These are phyloP conservation scores for Pseudogymnoascus sp. DNA, from an alignment of 2,329 filamentous ascomycete genomes.

Conservation along the genomic window DNA sequence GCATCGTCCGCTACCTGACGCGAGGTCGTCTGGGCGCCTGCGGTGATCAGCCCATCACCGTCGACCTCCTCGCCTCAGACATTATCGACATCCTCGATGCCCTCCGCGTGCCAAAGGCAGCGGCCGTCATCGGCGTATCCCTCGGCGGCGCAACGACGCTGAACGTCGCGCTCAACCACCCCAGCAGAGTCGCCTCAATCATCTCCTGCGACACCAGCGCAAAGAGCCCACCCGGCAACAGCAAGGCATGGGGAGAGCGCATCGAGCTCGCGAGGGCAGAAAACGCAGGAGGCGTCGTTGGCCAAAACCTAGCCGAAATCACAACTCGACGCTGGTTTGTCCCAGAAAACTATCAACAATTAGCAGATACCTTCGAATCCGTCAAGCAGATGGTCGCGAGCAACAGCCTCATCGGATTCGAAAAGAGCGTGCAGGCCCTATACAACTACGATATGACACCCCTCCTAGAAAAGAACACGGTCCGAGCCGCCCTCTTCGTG, in stretches of 20 bases:
- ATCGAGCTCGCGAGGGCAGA: conserved; percentile 55
- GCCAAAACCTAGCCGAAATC: conserved; percentile 55
- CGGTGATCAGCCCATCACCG: conserved; percentile 21
- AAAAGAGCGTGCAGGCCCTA: conserved; percentile 59
- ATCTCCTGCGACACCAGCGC: conserved; percentile 75
- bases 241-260: conserved; percentile 71
- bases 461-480: conserved; percentile 45
- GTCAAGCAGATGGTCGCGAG: conserved; percentile 62
- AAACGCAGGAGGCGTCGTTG: conserved; percentile 47
- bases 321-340: conserved; percentile 75
- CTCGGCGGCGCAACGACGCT: conserved; percentile 75
- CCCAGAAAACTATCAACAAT: conserved; percentile 43
- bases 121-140: conserved; percentile 67
- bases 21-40: conserved; percentile 44
- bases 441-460: conserved; percentile 63
- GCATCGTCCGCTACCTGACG: conserved; percentile 69
- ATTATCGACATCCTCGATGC: conserved; percentile 59
- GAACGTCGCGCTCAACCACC: conserved; percentile 62
- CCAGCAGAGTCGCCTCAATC: conserved; percentile 51
- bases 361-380: conserved; percentile 40
- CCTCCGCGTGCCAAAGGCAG: conserved; percentile 59
- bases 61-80: conserved; percentile 60
- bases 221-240: conserved; percentile 64
- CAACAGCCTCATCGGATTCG: conserved; percentile 66
- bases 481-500: conserved; percentile 62